Percentiles rank a stretch among this genome's conserved stretches.
phyloP scores from a whole-genome alignment of 225 moss, liverwort and hornwort genomes.

The Polytrichum commune region DNA sequence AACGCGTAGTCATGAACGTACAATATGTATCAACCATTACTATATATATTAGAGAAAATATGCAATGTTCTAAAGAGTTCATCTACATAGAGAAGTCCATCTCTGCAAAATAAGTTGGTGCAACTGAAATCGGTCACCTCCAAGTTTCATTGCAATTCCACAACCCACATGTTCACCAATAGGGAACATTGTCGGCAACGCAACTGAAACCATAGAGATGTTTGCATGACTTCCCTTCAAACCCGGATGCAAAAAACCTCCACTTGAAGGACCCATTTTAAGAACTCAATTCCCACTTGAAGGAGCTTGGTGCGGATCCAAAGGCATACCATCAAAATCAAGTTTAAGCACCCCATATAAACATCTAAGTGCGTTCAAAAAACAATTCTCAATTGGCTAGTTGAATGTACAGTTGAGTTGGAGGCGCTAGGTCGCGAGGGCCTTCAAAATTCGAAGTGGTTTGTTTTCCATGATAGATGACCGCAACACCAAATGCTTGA shows the following conservation, averaged over 20 bases:
- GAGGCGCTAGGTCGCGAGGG: neutral
- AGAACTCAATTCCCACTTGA: neutral
- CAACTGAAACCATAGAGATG: neutral
- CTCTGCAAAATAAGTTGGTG: neutral
- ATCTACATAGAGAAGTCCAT: neutral
- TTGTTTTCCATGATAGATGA: no score
- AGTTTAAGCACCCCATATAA: neutral
- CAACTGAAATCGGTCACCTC: neutral
- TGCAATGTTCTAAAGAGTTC: neutral
- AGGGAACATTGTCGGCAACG: neutral
- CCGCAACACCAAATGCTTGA: no score
- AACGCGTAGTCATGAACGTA: neutral
- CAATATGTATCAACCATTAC: neutral
- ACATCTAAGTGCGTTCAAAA: no score
- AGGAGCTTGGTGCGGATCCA: neutral
- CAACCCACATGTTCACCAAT: neutral
- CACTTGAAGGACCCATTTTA: neutral
- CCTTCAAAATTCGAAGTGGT: neutral
- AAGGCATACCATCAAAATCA: neutral
- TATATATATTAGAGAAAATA: neutral
- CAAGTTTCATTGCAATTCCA: neutral
- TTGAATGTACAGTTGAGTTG: neutral
- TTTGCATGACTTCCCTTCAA: neutral
- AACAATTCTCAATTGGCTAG: neutral
- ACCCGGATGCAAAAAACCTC: neutral